Percentiles rank a stretch among this genome's conserved stretches.
Conservation (phyloP, 78 protist genomes). For the Dictyostelium capitatum region DNA sequence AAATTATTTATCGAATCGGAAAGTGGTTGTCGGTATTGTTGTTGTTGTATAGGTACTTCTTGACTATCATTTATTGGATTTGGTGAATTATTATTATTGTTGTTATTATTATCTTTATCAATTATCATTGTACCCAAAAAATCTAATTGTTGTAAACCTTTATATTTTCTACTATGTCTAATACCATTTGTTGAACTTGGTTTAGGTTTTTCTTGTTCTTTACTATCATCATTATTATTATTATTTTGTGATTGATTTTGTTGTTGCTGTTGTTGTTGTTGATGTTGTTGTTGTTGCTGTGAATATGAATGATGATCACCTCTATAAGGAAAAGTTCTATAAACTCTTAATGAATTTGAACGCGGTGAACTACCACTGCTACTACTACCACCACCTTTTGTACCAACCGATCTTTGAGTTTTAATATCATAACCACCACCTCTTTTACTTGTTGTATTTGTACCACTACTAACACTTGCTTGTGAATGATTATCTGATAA, state of each 20-base stretch:
- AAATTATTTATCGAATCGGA: not conserved
- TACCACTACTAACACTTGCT: not conserved
- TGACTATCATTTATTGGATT: not conserved
- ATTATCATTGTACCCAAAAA: not conserved
- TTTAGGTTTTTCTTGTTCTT: constrained; percentile 38
- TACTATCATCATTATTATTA: not conserved
- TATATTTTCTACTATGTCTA: constrained; percentile 68
- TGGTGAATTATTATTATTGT: not conserved
- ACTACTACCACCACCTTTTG: not conserved
- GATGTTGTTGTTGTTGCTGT: not conserved
- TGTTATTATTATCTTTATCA: constrained; percentile 6
- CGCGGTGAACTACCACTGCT: constrained; percentile 35
- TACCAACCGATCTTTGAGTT: not conserved
- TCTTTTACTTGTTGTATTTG: not conserved
- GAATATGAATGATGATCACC: constrained; percentile 27
- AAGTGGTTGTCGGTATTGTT: not conserved
- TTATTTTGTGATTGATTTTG: not conserved
- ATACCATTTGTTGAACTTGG: constrained; percentile 78
- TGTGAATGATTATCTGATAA: not conserved
- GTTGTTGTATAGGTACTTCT: not conserved
- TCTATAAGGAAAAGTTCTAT: constrained; percentile 75
- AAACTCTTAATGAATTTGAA: constrained; percentile 10
- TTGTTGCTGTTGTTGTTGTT: not conserved
- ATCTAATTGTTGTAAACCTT: constrained; percentile 38
- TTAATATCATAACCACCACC: constrained; percentile 4